A percentile compares a stretch with the other conserved stretches of the same genome.
Conservation (phyloP, 768 basidiomycete genomes). For the Russula dissimulans region DNA sequence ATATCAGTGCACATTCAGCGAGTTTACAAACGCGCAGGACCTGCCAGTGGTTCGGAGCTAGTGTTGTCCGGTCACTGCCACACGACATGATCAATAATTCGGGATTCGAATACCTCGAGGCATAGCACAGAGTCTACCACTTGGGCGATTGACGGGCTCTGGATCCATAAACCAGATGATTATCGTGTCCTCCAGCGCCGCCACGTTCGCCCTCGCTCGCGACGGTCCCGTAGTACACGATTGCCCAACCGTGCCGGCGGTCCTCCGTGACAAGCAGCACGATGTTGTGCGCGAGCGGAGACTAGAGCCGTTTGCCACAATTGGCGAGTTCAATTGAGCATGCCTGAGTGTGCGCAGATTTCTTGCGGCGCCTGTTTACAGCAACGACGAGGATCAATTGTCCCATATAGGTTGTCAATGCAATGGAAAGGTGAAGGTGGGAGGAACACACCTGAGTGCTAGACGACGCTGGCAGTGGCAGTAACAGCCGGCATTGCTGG, state of each 20-base stretch:
- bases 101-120: neutral
- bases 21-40: constrained; percentile 83
- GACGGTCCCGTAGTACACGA: constrained; percentile 67
- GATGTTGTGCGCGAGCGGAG: constrained; percentile 51
- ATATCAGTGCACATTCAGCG: constrained; percentile 23
- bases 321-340: constrained; percentile 48
- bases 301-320: constrained; percentile 62
- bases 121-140: neutral
- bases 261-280: constrained; percentile 78
- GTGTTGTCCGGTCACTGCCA: constrained; percentile 61
- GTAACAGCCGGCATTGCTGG: neutral
- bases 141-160: constrained; percentile 61
- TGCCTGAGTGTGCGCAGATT: constrained; percentile 37
- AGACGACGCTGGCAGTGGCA: neutral
- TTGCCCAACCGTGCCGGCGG: constrained; percentile 60
- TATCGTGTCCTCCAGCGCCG: constrained; percentile 61
- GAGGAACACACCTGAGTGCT: neutral
- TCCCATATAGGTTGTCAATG: neutral
- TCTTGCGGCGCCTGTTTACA: neutral
- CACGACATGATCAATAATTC: neutral
- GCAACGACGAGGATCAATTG: neutral
- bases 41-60: constrained; percentile 88
- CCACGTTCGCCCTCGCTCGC: constrained; percentile 42
- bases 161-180: constrained; percentile 82
- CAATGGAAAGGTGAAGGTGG: neutral